Evolutionary conservation across 2,329 filamentous ascomycete species (phyloP), one percentile per base, ranked within the genome.

Genomic region (Tolypocladium guangdongense): DNA sequence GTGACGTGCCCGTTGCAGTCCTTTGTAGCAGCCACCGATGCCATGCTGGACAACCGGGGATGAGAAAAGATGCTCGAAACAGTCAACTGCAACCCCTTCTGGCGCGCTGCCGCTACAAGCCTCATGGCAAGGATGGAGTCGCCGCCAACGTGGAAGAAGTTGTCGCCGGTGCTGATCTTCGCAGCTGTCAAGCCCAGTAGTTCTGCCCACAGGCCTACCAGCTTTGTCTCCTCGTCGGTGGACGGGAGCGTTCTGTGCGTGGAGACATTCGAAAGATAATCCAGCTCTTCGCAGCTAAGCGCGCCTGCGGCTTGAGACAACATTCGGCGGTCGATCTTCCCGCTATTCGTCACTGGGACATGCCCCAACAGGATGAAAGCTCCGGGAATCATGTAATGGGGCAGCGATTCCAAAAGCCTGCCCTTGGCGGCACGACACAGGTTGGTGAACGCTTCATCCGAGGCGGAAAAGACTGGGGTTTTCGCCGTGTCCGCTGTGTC

Each of bases 121-220:
- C 69, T 72, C 71, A 78, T 79, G 2, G 74, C 74, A 2, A 65
- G 53, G 4, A 77, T 66, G 0, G 74, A 77, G 57, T 77, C 73
- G 27, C 75, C 75, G 12, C 75, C 75, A 0, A 76, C 62, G 1
- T 65, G 66, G 63, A 77, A 74, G 60, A 78, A 77, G 58, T 71
- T 74, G 54, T 74, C 68, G 12, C 73, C 66, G 3, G 64, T 54
- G 6, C 68, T 65, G 24, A 76, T 70, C 4, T 45, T 41, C 1
- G 53, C 43, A 16, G 41, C 36, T 10, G 41, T 30, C 12, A 58
- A 11, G 7, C 51, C 45, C 5, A 63, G 55, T 1, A 61, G 22
- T 2, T 49, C 33, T 1, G 50, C 53, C 54, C 56, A 59, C 1
- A 54, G 43, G 20, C 45, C 39, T 5, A 46, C 39, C 24, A 49